phyloP scores from a whole-genome alignment of 441 rosid genomes.

The Populus hybrid region DNA sequence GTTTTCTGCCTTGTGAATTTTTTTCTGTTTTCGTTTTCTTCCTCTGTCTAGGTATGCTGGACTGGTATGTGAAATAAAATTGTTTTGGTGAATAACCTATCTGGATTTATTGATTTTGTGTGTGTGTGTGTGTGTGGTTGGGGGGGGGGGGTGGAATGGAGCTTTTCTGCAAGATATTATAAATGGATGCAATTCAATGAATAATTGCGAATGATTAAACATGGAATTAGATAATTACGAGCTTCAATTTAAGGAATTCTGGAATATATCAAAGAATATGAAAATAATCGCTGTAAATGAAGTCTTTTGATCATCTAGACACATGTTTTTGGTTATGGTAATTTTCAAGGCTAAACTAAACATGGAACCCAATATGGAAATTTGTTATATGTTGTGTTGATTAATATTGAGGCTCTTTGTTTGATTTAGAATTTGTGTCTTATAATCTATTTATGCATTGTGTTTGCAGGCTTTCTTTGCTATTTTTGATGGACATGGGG shows the following conservation, averaged over 20 bases:
- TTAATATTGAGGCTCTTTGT: neutral
- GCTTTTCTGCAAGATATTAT: neutral
- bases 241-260: neutral
- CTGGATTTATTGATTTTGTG: neutral
- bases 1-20: neutral
- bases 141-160: neutral
- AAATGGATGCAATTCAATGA: neutral
- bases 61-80: neutral
- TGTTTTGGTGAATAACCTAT: neutral
- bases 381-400: neutral
- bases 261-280: neutral
- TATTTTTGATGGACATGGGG: slow-evolving; percentile 90
- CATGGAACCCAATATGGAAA: neutral
- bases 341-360: neutral
- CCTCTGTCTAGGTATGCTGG: neutral
- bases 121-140: too few relatives aligned
- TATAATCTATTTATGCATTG: neutral
- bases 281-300: neutral
- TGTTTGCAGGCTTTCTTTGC: slow-evolving; percentile 65
- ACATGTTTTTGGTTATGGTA: neutral
- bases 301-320: neutral
- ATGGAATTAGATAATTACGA: neutral
- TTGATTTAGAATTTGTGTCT: neutral
- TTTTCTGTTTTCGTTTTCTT: neutral
- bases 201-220: neutral